Evolutionary conservation across 129 eudicot genomes (phyloP).

Genomic region (Flaveria brownii): DNA sequence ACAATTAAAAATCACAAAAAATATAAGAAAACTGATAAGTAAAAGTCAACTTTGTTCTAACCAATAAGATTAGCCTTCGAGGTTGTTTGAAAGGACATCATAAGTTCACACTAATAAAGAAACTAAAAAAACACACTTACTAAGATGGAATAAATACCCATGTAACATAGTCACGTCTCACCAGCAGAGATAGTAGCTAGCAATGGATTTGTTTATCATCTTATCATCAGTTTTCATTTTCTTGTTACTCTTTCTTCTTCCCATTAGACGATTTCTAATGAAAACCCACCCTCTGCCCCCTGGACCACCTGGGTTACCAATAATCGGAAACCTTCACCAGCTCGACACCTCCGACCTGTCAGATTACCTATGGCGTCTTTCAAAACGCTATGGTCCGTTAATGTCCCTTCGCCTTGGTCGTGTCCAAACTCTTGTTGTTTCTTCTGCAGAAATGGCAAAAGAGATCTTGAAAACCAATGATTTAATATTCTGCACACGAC

Average conservation of each 20-base stretch:
- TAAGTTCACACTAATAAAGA: no score
- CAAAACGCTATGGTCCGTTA: slow-evolving; percentile 41
- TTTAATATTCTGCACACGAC: slow-evolving; percentile 25
- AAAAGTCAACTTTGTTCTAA: no score
- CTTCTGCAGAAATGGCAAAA: slow-evolving; percentile 36
- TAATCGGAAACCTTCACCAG: slow-evolving; percentile 41
- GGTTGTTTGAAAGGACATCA: no score
- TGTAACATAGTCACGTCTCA: no score
- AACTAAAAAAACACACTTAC: no score
- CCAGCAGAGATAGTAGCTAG: no score
- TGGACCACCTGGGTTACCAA: slow-evolving; percentile 42
- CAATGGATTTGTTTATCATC: slow-evolving; percentile 10
- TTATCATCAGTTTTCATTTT: neutral
- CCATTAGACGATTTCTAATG: neutral
- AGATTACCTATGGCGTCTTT: slow-evolving; percentile 27
- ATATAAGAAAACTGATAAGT: no score
- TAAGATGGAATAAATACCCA: no score
- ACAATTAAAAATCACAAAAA: no score
- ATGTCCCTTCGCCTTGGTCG: slow-evolving; percentile 35
- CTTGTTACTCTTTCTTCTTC: slow-evolving; percentile 23
- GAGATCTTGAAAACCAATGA: slow-evolving; percentile 42
- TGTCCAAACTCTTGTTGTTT: slow-evolving; percentile 29
- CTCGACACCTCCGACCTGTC: slow-evolving; percentile 19
- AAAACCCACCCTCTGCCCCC: slow-evolving; percentile 27
- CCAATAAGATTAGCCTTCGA: no score